Evolutionary conservation across 495 filamentous ascomycete species (phyloP).

Genomic region (Thermochaetoides thermophila): DNA sequence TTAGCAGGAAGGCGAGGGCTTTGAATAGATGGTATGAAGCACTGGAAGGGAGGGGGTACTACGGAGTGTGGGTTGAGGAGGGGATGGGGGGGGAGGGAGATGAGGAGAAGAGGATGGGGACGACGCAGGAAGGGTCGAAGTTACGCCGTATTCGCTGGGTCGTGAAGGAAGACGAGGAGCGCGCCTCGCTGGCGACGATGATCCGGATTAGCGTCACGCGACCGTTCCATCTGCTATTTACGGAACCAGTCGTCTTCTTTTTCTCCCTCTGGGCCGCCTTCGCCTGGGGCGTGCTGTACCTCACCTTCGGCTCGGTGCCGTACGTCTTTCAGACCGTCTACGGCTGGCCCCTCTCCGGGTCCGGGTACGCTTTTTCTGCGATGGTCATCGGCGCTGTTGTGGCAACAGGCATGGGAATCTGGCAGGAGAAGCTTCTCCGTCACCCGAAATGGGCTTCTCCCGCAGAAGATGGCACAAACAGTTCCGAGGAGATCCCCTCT

Average conservation of each 20-base stretch:
- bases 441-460: conserved; percentile 30
- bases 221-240: conserved; percentile 75
- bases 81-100: conserved; percentile 1
- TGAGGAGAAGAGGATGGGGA: conserved; percentile 13
- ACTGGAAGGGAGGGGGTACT: conserved; percentile 49
- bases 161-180: conserved; percentile 70
- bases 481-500: neutral
- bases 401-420: conserved; percentile 59
- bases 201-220: conserved; percentile 61
- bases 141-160: conserved; percentile 65
- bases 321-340: conserved; percentile 61
- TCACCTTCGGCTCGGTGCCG: conserved; percentile 66
- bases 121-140: conserved; percentile 5
- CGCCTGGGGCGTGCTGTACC: conserved; percentile 78
- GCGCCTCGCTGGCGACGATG: conserved; percentile 52
- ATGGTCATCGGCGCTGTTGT: conserved; percentile 55
- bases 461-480: no score
- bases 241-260: conserved; percentile 88
- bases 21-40: conserved; percentile 72
- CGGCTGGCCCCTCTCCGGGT: conserved; percentile 50
- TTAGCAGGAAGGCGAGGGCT: conserved; percentile 57
- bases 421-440: conserved; percentile 41
- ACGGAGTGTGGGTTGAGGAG: conserved; percentile 36
- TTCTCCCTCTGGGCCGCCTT: conserved; percentile 88
- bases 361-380: conserved; percentile 57